phyloP scores from a whole-genome alignment of 2,329 filamentous ascomycete genomes.

The Neonectria sp. region DNA sequence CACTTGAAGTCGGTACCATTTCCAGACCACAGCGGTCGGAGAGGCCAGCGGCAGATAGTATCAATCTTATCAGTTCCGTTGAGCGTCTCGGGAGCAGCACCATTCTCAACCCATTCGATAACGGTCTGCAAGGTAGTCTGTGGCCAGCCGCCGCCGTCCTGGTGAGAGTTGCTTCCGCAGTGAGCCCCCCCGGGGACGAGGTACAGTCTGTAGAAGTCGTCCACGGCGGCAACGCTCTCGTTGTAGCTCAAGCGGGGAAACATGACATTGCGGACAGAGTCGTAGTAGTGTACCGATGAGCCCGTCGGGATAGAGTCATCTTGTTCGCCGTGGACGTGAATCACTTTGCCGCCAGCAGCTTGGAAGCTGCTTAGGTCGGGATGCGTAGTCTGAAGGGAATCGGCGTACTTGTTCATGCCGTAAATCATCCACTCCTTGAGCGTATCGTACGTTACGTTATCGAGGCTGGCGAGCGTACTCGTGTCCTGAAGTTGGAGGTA shows the following conservation, averaged over 20 bases:
- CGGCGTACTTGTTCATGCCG: constrained; percentile 63
- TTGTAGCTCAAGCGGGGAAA: constrained; percentile 57
- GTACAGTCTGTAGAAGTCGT: constrained; percentile 61
- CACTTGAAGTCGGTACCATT: constrained; percentile 16
- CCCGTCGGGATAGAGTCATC: constrained; percentile 66
- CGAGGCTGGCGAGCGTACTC: constrained; percentile 56
- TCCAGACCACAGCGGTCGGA: constrained; percentile 55
- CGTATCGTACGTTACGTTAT: constrained; percentile 67
- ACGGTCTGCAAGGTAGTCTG: constrained; percentile 61
- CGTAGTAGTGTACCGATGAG: constrained; percentile 68
- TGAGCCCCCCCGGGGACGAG: constrained; percentile 67
- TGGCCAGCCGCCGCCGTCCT: constrained; percentile 59
- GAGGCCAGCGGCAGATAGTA: constrained; percentile 59
- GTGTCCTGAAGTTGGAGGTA: constrained; percentile 56
- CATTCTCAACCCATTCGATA: constrained; percentile 69
- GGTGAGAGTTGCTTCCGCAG: constrained; percentile 59
- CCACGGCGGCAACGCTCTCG: constrained; percentile 58
- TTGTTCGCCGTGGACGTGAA: constrained; percentile 71
- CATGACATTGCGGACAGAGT: constrained; percentile 66
- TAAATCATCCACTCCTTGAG: constrained; percentile 66
- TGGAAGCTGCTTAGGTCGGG: constrained; percentile 67
- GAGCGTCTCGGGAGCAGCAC: constrained; percentile 59
- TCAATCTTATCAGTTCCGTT: constrained; percentile 58
- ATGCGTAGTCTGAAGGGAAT: constrained; percentile 67
- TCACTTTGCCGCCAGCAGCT: constrained; percentile 65